phyloP scores from a whole-genome alignment of 129 eudicot species.

The Lactuca saligna region DNA sequence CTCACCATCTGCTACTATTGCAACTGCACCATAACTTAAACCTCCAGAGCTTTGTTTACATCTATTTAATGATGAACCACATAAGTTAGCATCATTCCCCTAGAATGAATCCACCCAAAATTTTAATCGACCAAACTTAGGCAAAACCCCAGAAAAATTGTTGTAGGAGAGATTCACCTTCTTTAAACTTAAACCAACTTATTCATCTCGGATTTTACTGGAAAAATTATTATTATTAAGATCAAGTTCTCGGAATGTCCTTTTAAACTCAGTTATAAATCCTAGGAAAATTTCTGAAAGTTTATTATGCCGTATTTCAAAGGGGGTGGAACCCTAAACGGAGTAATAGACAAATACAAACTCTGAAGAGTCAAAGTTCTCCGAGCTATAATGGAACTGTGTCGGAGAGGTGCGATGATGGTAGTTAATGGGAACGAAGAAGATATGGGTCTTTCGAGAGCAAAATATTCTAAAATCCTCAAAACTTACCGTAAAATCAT shows the following conservation, averaged over 20 bases:
- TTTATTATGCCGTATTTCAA: conserved; percentile 74
- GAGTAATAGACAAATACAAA: conserved; percentile 62
- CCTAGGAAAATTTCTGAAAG: conserved; percentile 67
- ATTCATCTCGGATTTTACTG: conserved; percentile 58
- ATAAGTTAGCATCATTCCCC: conserved; percentile 67
- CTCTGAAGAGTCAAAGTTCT: conserved; percentile 56
- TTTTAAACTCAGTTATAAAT: conserved; percentile 51
- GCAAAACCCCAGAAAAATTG: conserved; percentile 78
- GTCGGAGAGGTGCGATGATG: conserved; percentile 85
- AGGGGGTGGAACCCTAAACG: conserved; percentile 61
- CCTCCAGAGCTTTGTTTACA: conserved; percentile 50
- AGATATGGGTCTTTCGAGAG: conserved; percentile 52
- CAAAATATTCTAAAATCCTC: conserved; percentile 20
- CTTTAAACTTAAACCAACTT: conserved; percentile 45
- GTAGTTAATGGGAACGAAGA: conserved; percentile 75
- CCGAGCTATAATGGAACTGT: conserved; percentile 68
- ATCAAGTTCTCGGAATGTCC: conserved; percentile 59
- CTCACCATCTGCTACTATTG: conserved; percentile 88
- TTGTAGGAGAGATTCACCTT: conserved; percentile 74
- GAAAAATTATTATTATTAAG: conserved; percentile 56
- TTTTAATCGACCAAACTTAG: conserved; percentile 53
- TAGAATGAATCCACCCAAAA: conserved; percentile 69
- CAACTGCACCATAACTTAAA: conserved; percentile 83
- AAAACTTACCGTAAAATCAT: too few species aligned
- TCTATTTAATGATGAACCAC: conserved; percentile 70